Base-by-base conservation (phyloP, 73 alveolate species). In the Uronychia binucleata region DNA sequence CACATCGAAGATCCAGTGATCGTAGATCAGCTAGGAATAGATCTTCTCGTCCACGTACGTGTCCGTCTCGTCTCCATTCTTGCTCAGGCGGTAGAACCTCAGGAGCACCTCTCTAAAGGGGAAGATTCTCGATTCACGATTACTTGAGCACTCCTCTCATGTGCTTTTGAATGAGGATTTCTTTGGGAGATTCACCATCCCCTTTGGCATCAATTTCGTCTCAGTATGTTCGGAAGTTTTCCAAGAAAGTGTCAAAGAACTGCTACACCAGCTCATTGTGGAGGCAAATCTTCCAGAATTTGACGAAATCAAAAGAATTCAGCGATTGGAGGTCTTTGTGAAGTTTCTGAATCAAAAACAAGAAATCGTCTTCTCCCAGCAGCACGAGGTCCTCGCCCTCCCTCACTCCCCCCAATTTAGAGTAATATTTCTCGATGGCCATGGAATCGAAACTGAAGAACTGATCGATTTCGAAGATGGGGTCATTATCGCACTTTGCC, bases 1-100 rank as follows among this genome's bases (percentile, higher is more conserved):
- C 82, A 85, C 77, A 31, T 85, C 91, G 59, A 85, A 85, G 0
- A 85, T 30, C 91, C 86, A 85, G 29, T 58, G 33, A 76, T 85
- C 86, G 57, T 85, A 85, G 8, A 85, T 78, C 31, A 77, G 26
- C 57, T 34, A 30, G 14, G 30, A 1, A 32, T 85, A 85, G 82
- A 19, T 19, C 67, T 46, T 46, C 67, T 46, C 67, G 5, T 46
- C 67, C 5, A 46, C 19, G 67, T 46, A 46, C 19, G 67, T 46
- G 67, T 46, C 67, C 19, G 67, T 46, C 19, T 46, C 67, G 67
- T 46, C 67, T 46, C 67, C 67, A 11, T 5, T 11, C 19, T 46
- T 46, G 67, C n/a, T 11, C 67, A 46, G 19, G 19, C 67, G 67
- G 67, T 46, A 46, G 19, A 46, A 46, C 67, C n/a, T 11, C 19